Percentiles rank a stretch among this genome's conserved stretches.
Evolutionary conservation across 2,329 filamentous ascomycete genomes (phyloP).

Genomic region (Xylariaceae sp.): DNA sequence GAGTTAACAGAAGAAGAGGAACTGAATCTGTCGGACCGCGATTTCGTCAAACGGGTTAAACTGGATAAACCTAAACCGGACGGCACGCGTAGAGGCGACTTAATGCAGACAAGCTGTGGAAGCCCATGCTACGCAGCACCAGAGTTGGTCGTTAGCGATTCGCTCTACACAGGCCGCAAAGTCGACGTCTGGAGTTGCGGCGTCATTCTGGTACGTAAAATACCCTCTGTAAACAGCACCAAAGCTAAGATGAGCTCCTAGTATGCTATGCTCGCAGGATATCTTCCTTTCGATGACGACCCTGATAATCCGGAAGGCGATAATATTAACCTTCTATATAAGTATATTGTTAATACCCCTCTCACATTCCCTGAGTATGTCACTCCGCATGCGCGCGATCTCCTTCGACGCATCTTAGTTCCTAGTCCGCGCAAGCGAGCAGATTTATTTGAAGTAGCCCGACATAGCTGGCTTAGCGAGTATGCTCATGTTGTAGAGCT

Average conservation of each 20-base stretch:
- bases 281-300: slow-evolving; percentile 97
- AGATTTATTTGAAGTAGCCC: slow-evolving; percentile 94
- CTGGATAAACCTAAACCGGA: slow-evolving; percentile 79
- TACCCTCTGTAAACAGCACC: slow-evolving; percentile 24
- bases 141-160: slow-evolving; percentile 96
- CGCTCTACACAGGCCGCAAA: slow-evolving; percentile 94
- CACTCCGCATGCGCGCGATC: slow-evolving; percentile 91
- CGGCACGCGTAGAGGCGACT: slow-evolving; percentile 82
- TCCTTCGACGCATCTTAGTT: slow-evolving; percentile 90
- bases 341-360: slow-evolving; percentile 97
- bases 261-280: slow-evolving; percentile 99
- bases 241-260: slow-evolving; percentile 47
- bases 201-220: slow-evolving; percentile 82
- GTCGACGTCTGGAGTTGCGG: slow-evolving; percentile 99
- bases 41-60: slow-evolving; percentile 85
- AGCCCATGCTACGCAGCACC: slow-evolving; percentile 98
- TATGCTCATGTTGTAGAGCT: slow-evolving; percentile 96
- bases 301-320: slow-evolving; percentile 98
- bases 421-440: slow-evolving; percentile 94
- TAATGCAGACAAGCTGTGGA: slow-evolving; percentile 99
- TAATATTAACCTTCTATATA: slow-evolving; percentile 98
- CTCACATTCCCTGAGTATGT: slow-evolving; percentile 99
- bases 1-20: slow-evolving; percentile 91
- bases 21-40: slow-evolving; percentile 81
- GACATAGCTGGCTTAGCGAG: slow-evolving; percentile 97